A percentile compares a stretch with the other conserved stretches of the same genome.
Evolutionary conservation across 2,329 filamentous ascomycete species (phyloP).

Genomic region (Thielaviopsis populi): DNA sequence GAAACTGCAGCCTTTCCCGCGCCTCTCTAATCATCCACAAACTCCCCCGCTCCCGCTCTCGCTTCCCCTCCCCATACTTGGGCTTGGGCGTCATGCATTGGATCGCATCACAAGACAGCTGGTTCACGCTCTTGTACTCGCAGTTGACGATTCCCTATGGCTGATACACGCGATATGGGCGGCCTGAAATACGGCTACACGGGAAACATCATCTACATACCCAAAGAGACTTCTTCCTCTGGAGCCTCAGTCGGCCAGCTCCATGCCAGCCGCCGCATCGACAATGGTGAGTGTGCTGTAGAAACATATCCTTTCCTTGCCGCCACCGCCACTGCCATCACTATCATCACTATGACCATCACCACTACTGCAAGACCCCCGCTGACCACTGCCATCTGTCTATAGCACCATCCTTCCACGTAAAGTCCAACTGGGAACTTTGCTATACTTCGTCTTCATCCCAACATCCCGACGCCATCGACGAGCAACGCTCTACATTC

Average conservation of each 20-base stretch:
- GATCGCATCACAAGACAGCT: neutral
- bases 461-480: neutral
- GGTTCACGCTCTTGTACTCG: slow-evolving; percentile 7
- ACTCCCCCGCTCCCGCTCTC: neutral
- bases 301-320: neutral
- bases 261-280: neutral
- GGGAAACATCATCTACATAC: slow-evolving; percentile 13
- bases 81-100: slow-evolving; percentile 15
- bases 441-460: slow-evolving; percentile 12
- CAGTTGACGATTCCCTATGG: slow-evolving; percentile 12
- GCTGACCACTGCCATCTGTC: neutral
- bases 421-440: slow-evolving; percentile 14
- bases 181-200: slow-evolving; percentile 15
- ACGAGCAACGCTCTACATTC: neutral
- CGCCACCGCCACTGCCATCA: no score
- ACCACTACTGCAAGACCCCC: no score
- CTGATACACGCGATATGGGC: slow-evolving; percentile 11
- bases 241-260: slow-evolving; percentile 8
- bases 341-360: neutral
- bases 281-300: slow-evolving; percentile 5
- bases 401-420: slow-evolving; percentile 10
- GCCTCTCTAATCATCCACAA: neutral
- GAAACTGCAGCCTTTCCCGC: neutral
- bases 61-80: neutral
- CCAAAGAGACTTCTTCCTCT: neutral